Conservation (phyloP, 371 early-diverging fungal genomes). For the Lichtheimia ornata region DNA sequence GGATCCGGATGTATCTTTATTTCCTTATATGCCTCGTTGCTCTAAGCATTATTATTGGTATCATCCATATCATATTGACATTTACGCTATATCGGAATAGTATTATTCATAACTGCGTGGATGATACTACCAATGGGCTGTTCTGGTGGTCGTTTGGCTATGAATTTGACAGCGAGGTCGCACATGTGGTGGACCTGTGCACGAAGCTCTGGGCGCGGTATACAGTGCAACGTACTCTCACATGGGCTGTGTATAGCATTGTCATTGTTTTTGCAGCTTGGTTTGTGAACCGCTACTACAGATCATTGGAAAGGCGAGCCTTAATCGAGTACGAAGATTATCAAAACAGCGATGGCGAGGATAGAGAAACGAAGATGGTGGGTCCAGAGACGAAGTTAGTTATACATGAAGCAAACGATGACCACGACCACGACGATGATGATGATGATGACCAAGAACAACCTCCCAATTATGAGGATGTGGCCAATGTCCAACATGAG, state of each 20-base stretch:
- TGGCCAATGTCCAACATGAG: background rate
- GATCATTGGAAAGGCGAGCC: background rate
- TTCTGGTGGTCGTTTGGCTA: slow-evolving; percentile 24
- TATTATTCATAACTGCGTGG: slow-evolving; percentile 3
- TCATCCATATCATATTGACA: slow-evolving; percentile 14
- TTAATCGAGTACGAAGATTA: background rate
- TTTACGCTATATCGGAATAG: slow-evolving; percentile 17
- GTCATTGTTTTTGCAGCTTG: background rate
- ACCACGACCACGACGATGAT: background rate
- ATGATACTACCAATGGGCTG: background rate
- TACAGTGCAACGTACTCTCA: slow-evolving; percentile 15
- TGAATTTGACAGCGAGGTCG: slow-evolving; percentile 3
- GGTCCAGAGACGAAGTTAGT: background rate
- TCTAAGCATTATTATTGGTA: slow-evolving; percentile 12
- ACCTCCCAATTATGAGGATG: background rate
- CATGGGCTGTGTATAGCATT: slow-evolving; percentile 16
- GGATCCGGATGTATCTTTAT: slow-evolving; percentile 8
- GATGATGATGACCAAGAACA: background rate
- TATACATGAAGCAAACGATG: background rate
- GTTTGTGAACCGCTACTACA: slow-evolving; percentile 5
- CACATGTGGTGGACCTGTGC: slow-evolving; percentile 6
- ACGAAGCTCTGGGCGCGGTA: slow-evolving; percentile 4
- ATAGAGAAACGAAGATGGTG: background rate
- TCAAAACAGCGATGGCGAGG: background rate
- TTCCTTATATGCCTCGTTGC: background rate